Evolutionary conservation across 2,329 filamentous ascomycete species (phyloP).

Genomic region (Aspergillus intermedius): DNA sequence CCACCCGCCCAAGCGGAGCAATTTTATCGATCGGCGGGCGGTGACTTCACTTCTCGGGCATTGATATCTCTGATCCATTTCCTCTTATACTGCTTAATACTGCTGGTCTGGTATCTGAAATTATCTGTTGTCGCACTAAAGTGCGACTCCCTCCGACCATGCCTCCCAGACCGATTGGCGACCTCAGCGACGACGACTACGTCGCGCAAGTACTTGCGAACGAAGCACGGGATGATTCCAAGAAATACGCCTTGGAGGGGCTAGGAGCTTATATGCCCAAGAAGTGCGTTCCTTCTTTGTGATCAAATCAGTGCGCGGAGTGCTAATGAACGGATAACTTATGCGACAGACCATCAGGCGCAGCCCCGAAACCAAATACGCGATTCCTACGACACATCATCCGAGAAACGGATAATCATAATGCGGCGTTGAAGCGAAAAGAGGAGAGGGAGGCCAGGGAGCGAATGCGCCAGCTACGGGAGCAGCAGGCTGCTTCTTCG

Average conservation of each 20-base stretch:
- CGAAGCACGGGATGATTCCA: slow-evolving; percentile 67
- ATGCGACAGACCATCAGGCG: slow-evolving; percentile 52
- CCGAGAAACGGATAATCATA: slow-evolving; percentile 80
- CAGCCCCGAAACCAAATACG: slow-evolving; percentile 81
- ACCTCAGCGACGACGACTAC: slow-evolving; percentile 49
- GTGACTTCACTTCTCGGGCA: slow-evolving; percentile 6
- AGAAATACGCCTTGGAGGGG: slow-evolving; percentile 69
- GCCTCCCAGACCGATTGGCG: slow-evolving; percentile 33
- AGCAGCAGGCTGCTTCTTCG: slow-evolving; percentile 31
- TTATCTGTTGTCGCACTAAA: background rate
- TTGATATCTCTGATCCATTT: too few relatives aligned
- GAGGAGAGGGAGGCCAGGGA: slow-evolving; percentile 73
- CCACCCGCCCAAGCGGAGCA: background rate
- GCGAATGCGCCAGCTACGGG: slow-evolving; percentile 56
- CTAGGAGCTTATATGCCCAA: slow-evolving; percentile 59
- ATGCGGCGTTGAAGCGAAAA: slow-evolving; percentile 75
- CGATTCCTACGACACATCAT: slow-evolving; percentile 84
- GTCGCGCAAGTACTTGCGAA: slow-evolving; percentile 71
- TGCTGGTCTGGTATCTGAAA: background rate
- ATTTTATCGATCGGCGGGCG: slow-evolving; percentile 2
- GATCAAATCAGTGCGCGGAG: background rate
- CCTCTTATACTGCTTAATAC: background rate
- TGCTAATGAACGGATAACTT: background rate
- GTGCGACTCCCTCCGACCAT: slow-evolving; percentile 15
- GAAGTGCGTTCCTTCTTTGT: slow-evolving; percentile 35